phyloP scores from a whole-genome alignment of 768 basidiomycete species.

The Phallus indusiatus region DNA sequence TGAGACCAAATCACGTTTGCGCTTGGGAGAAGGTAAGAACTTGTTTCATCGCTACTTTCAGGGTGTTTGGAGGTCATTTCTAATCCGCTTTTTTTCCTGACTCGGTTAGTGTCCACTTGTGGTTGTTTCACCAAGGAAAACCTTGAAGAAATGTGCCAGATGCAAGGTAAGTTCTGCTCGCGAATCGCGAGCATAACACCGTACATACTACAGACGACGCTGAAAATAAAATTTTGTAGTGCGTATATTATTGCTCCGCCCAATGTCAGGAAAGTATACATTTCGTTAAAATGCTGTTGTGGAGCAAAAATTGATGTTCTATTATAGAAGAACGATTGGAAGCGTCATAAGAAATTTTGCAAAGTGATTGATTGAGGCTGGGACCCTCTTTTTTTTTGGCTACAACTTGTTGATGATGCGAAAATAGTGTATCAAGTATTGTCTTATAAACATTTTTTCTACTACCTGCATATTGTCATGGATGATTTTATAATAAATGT shows the following conservation, averaged over 20 bases:
- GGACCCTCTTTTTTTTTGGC: too few relatives aligned
- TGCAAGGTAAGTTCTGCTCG: slow-evolving; percentile 19
- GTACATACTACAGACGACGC: background rate
- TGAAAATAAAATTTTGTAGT: slow-evolving; percentile 8
- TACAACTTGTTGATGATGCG: too few relatives aligned
- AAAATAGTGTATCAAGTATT: too few relatives aligned
- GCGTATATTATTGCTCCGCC: slow-evolving; percentile 19
- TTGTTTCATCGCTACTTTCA: slow-evolving; percentile 10
- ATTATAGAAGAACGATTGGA: slow-evolving; percentile 22
- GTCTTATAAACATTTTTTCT: too few relatives aligned
- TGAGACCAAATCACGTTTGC: slow-evolving; percentile 17
- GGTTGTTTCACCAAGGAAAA: slow-evolving; percentile 12
- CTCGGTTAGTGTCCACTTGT: slow-evolving; percentile 19
- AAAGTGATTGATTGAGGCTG: background rate
- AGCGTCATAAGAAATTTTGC: slow-evolving; percentile 24
- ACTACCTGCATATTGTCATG: too few relatives aligned
- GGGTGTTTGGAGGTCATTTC: too few relatives aligned
- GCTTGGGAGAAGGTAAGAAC: slow-evolving; percentile 20
- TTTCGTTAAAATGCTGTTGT: background rate
- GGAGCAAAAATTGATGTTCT: background rate
- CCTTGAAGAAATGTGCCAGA: slow-evolving; percentile 16
- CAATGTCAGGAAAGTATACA: slow-evolving; percentile 17
- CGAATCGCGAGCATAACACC: background rate
- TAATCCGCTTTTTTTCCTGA: background rate
- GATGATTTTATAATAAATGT: too few relatives aligned